Conservation (phyloP, 345 rosid genomes). For the Angophora floribunda region DNA sequence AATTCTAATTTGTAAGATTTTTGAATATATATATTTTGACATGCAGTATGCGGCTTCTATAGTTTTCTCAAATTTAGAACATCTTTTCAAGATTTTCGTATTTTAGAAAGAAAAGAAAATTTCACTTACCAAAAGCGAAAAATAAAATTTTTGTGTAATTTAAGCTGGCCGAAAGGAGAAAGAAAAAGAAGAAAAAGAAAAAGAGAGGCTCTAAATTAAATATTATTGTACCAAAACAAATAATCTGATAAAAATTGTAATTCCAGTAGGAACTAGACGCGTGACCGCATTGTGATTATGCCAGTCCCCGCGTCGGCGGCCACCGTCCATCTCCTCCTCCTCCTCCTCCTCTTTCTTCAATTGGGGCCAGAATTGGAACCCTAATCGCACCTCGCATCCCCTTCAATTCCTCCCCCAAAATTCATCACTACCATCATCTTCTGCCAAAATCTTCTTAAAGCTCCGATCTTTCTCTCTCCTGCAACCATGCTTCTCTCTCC, state of each 20-base stretch:
- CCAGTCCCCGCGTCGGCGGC: not conserved
- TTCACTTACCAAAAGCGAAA: not conserved
- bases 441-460: not conserved
- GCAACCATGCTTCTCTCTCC: slow-evolving; percentile 10
- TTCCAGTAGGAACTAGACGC: not conserved
- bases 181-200: not conserved
- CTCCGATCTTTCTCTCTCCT: not conserved
- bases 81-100: not conserved
- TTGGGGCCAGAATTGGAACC: not conserved
- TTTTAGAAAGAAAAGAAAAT: not conserved
- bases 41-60: not conserved
- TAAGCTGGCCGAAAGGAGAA: not conserved
- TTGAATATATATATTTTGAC: not conserved
- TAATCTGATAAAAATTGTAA: not conserved
- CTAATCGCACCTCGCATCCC: not conserved
- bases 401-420: not conserved
- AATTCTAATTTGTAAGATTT: not conserved
- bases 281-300: not conserved
- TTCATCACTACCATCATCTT: not conserved
- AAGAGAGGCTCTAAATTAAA: not conserved
- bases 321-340: not conserved
- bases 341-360: not conserved
- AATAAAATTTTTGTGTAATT: not conserved
- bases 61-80: not conserved
- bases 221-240: not conserved